These are phyloP conservation scores for Coemansia sp. DNA, from an alignment of 192 early-diverging fungal genomes.

Conservation along the genomic window DNA sequence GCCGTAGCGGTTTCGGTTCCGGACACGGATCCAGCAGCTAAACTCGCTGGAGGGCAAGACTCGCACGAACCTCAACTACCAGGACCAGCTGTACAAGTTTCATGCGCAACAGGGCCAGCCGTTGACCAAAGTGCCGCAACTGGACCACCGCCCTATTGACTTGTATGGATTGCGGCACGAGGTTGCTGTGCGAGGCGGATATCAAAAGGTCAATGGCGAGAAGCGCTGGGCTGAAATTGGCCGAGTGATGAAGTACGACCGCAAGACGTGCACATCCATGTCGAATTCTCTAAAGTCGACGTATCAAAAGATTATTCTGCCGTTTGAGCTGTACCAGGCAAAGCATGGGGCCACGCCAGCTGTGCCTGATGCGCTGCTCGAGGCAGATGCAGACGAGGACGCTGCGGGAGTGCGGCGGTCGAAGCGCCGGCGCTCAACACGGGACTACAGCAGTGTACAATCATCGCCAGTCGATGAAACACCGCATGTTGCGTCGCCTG, in stretches of 20 bases:
- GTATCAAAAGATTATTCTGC: constrained; percentile 65
- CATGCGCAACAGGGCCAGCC: constrained; percentile 77
- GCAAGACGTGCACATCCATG: constrained; percentile 73
- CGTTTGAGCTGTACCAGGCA: constrained; percentile 67
- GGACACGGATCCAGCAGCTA: constrained; percentile 84
- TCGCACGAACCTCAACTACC: constrained; percentile 81
- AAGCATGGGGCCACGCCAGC: constrained; percentile 39
- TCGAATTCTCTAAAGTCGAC: constrained; percentile 71
- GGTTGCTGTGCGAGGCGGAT: constrained; percentile 75
- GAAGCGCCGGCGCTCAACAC: constrained; percentile 39
- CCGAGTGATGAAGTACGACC: constrained; percentile 66
- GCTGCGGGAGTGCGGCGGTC: constrained; percentile 24
- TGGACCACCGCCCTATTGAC: constrained; percentile 86
- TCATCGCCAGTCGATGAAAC: constrained; percentile 1
- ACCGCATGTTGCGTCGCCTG: constrained; percentile 20
- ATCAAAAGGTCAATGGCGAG: constrained; percentile 63
- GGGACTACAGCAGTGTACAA: constrained; percentile 5
- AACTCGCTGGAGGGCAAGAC: constrained; percentile 91
- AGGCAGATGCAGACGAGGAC: background rate
- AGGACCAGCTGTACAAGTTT: constrained; percentile 88
- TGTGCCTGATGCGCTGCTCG: background rate
- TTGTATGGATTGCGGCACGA: constrained; percentile 79
- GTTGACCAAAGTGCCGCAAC: constrained; percentile 74
- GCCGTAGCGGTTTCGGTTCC: constrained; percentile 79
- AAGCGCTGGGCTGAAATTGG: constrained; percentile 91